Evolutionary conservation across 495 filamentous ascomycete genomes (phyloP).

Genomic region (Achaetomiella virescens): DNA sequence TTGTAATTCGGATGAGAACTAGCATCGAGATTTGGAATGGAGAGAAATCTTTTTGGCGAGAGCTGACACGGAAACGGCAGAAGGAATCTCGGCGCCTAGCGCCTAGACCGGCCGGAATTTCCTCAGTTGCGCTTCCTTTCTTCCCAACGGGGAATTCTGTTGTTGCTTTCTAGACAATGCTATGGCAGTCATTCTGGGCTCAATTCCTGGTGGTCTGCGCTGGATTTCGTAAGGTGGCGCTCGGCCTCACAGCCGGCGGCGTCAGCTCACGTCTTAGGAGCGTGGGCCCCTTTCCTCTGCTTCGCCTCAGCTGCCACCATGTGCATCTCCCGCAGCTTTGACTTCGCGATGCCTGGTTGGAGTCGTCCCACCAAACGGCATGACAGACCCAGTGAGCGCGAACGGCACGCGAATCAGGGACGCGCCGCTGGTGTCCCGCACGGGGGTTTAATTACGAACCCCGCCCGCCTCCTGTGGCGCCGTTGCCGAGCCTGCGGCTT

Average conservation of each 20-base stretch:
- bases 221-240: not conserved
- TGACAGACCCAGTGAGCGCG: conserved; percentile 18
- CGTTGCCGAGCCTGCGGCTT: conserved; percentile 13
- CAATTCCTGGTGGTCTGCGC: not conserved
- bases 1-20: not conserved
- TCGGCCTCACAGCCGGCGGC: too few species aligned
- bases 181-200: too few species aligned
- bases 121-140: not conserved
- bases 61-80: too few species aligned
- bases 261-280: too few species aligned
- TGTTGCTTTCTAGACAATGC: too few species aligned
- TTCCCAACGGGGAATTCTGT: too few species aligned
- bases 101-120: conserved; percentile 4
- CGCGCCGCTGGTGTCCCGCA: conserved; percentile 17
- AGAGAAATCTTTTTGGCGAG: not conserved
- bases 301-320: not conserved
- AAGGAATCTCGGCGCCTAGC: too few species aligned
- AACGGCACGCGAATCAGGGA: conserved; percentile 23
- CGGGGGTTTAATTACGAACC: conserved; percentile 24
- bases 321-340: not conserved
- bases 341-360: not conserved
- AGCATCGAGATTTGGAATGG: not conserved
- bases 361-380: conserved; percentile 2
- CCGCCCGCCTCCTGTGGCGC: conserved; percentile 7
- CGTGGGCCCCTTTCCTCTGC: too few species aligned